Conservation (phyloP, 345 rosid species). For the Schrenkiella parvula region DNA sequence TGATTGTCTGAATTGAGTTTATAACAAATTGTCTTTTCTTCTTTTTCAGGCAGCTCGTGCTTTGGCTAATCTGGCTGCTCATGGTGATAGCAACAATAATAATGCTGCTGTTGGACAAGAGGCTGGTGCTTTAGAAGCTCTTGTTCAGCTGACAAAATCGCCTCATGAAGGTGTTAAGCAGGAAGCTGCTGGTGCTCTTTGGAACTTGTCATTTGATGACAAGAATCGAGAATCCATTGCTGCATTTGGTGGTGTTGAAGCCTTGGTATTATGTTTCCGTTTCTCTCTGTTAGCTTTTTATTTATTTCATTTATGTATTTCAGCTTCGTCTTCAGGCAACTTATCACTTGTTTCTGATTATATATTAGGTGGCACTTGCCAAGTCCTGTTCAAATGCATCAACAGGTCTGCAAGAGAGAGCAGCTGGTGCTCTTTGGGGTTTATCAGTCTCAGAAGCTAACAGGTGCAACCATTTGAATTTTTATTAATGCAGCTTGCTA, state of each 20-base stretch:
- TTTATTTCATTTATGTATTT: neutral
- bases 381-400: constrained; percentile 70
- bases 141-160: constrained; percentile 74
- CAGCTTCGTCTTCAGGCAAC: constrained; percentile 5
- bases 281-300: neutral
- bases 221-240: constrained; percentile 80
- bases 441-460: constrained; percentile 82
- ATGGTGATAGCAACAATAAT: constrained; percentile 80
- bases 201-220: constrained; percentile 74
- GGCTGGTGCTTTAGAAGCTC: constrained; percentile 77
- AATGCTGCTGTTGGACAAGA: constrained; percentile 88
- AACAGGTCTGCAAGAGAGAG: constrained; percentile 89
- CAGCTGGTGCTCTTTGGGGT: constrained; percentile 97
- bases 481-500: neutral
- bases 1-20: neutral
- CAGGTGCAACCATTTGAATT: constrained; percentile 43
- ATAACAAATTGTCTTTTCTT: neutral
- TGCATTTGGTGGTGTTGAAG: constrained; percentile 73
- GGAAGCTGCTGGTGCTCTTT: constrained; percentile 84
- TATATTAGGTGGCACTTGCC: constrained; percentile 76
- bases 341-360: constrained; percentile 11
- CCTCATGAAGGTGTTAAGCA: constrained; percentile 88
- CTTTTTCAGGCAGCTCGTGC: constrained; percentile 80
- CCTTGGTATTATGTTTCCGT: constrained; percentile 46
- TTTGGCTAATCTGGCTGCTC: constrained; percentile 90